Percentiles rank a stretch among this genome's conserved stretches.
Evolutionary conservation across 1,139 yeast species (phyloP).

Genomic region (Kluyveromyces sp.): DNA sequence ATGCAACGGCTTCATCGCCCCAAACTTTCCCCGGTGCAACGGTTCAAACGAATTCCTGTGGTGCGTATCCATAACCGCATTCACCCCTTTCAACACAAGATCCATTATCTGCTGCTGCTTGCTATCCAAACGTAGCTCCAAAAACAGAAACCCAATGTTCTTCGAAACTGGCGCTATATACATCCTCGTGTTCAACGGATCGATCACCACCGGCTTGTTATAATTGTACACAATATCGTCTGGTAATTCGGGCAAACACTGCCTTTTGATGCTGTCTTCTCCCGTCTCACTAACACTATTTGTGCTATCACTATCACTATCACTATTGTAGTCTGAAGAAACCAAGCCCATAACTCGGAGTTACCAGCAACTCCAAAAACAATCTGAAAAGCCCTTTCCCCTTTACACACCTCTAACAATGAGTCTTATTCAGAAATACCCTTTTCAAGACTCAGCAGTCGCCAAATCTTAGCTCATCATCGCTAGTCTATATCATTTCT

Average conservation of each 20-base stretch:
- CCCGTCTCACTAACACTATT: constrained; percentile 9
- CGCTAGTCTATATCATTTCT: no score
- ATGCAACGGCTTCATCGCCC: constrained; percentile 22
- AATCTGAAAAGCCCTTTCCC: no score
- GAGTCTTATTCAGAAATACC: no score
- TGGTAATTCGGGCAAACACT: constrained; percentile 13
- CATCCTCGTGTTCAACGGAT: neutral
- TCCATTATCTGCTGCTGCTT: constrained; percentile 10
- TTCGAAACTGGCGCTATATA: neutral
- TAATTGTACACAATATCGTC: constrained; percentile 16
- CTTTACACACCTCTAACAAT: no score
- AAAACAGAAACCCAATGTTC: constrained; percentile 17
- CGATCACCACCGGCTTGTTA: constrained; percentile 17
- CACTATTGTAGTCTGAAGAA: constrained; percentile 3
- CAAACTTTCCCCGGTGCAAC: constrained; percentile 15
- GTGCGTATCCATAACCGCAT: constrained; percentile 4
- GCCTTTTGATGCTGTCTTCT: neutral
- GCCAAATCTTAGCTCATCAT: no score
- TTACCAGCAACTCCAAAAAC: no score
- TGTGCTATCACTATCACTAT: constrained; percentile 9
- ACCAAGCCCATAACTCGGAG: constrained; percentile 10
- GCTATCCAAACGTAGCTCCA: constrained; percentile 18
- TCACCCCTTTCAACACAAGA: constrained; percentile 7
- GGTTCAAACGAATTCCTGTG: constrained; percentile 15
- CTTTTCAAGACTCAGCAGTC: no score